Evolutionary conservation across 148 eudicot species (phyloP), one percentile per base, ranked within the genome.

Genomic region (Chenopodium formosanum): DNA sequence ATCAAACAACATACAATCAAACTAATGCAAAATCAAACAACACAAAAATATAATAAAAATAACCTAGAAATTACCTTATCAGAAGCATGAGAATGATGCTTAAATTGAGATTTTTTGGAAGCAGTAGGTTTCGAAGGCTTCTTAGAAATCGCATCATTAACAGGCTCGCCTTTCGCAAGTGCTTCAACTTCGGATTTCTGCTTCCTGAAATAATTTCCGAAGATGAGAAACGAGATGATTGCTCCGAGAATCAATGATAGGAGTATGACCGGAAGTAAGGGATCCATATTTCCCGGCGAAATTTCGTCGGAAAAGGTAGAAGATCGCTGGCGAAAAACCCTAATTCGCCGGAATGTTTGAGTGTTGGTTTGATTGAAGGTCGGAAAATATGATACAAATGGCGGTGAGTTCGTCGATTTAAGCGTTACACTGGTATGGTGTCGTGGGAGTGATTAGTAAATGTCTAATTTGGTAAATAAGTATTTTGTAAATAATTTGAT

Each of bases 121-220:
- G 86, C 80, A 47, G 82, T 71, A 29, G 85, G 81, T 74, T 89
- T 91, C 44, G 85, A 23, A 34, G 79, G 52, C 66, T 88, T 86
- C 56, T 86, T 86, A 67, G 69, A 66, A 71, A 84, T 84, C n/a
- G 64, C 60, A 31, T 88, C 86, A 4, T 81, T 67, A 63, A 82
- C 44, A 17, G 75, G 66, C 81, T 88, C 89, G 1, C 90, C 91
- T 69, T 84, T 83, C 4, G 95, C 88, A 46, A 96, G 90, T 40
- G 97, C 90, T 82, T 90, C 89, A 63, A 96, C 87, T 83, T 96
- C 93, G 0, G 93, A 82, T 84, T 86, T 92, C 70, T 92, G 86
- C 80, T 91, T 89, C 73, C 85, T 82, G 86, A 92, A 94, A 88
- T 96, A 94, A 80, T 85, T 90, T 1, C 93, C 91, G 86, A 96